Evolutionary conservation across 495 filamentous ascomycete genomes (phyloP).

Genomic region (Beverwykella pulmonaria): DNA sequence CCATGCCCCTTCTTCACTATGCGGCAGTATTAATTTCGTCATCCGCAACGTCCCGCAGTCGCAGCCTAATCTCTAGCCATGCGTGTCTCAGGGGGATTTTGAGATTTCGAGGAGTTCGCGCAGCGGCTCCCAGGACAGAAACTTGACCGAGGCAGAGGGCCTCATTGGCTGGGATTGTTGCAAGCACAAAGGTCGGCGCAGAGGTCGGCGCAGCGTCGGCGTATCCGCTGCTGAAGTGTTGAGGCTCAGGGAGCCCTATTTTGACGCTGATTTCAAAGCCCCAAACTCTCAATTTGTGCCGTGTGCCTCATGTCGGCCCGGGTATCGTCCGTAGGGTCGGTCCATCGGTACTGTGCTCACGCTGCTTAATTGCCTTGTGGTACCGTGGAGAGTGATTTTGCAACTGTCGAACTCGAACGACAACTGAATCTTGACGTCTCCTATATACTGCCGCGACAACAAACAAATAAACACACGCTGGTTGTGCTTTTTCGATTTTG

Average conservation of each 20-base stretch:
- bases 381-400: too few species aligned
- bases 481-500: too few species aligned
- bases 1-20: background rate
- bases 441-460: too few species aligned
- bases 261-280: background rate
- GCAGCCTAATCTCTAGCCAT: conserved; percentile 13
- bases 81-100: conserved; percentile 1
- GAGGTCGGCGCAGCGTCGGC: background rate
- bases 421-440: too few species aligned
- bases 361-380: background rate
- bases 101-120: background rate
- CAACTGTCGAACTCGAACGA: too few species aligned
- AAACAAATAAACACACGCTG: too few species aligned
- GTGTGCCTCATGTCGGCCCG: too few species aligned
- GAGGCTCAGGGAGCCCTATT: background rate
- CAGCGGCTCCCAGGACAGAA: background rate
- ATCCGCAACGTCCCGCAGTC: background rate
- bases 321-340: too few species aligned
- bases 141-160: background rate
- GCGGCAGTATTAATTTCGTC: background rate
- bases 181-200: background rate
- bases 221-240: background rate
- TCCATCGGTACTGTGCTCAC: too few species aligned
- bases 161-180: background rate
- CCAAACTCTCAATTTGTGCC: background rate